phyloP scores from a whole-genome alignment of 768 basidiomycete species.

The Mycena belliarum region DNA sequence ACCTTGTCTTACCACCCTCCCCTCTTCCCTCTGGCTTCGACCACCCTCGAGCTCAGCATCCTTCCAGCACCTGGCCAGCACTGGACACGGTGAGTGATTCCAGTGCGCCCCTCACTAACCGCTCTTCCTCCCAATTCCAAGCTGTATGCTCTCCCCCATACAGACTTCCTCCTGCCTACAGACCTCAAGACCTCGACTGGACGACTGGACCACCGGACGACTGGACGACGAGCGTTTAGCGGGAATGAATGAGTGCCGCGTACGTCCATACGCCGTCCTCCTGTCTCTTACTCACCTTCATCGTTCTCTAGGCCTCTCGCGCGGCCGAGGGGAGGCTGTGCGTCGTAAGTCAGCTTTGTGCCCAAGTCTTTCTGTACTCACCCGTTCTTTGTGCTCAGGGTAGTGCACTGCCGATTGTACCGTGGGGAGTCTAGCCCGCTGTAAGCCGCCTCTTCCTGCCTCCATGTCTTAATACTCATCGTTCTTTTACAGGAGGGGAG shows the following conservation, averaged over 20 bases:
- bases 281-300: background rate
- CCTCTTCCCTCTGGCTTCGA: too few relatives aligned
- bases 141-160: too few relatives aligned
- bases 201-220: background rate
- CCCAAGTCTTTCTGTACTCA: background rate
- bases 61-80: too few relatives aligned
- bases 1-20: too few relatives aligned
- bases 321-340: background rate
- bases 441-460: background rate
- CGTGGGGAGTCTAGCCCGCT: background rate
- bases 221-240: background rate
- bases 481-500: background rate
- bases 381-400: background rate
- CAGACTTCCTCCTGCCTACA: too few relatives aligned
- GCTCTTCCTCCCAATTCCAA: too few relatives aligned
- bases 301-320: background rate
- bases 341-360: background rate
- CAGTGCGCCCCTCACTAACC: too few relatives aligned
- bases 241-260: background rate
- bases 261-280: background rate
- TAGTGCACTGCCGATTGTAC: background rate
- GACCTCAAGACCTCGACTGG: background rate
- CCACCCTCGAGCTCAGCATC: too few relatives aligned
- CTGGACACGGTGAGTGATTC: too few relatives aligned
- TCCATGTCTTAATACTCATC: background rate